Percentiles rank a stretch among this genome's conserved stretches.
Conservation (phyloP, 805 yeast species). For the Isabelozyma gotoi region DNA sequence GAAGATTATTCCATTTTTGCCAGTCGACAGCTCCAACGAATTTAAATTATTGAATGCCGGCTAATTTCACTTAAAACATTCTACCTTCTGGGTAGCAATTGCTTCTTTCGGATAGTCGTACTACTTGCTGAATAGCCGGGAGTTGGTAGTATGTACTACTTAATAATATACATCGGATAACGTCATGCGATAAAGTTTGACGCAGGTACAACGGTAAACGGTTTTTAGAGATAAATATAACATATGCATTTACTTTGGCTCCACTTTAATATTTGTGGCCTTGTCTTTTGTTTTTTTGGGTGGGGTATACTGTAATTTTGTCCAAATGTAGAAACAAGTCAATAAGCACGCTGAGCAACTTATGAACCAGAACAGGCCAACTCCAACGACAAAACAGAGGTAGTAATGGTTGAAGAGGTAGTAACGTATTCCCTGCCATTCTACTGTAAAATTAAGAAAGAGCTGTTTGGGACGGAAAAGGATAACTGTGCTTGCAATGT, state of each 20-base stretch:
- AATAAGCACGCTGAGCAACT: constrained; percentile 29
- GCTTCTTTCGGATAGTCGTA: no score
- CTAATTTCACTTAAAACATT: constrained; percentile 3
- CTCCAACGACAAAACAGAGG: constrained; percentile 35
- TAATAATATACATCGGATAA: background rate
- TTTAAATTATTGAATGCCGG: constrained; percentile 30
- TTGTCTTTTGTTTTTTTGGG: background rate
- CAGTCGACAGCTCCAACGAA: constrained; percentile 34
- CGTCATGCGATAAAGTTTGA: no score
- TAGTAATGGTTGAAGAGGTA: constrained; percentile 36
- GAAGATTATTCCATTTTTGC: constrained; percentile 37
- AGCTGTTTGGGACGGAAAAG: background rate
- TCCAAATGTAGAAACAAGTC: constrained; percentile 22
- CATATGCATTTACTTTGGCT: no score
- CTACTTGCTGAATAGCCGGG: background rate
- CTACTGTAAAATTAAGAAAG: constrained; percentile 22
- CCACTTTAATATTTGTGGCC: background rate
- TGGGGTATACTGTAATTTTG: constrained; percentile 3
- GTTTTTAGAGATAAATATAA: no score
- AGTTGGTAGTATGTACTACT: background rate
- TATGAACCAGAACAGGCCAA: constrained; percentile 34
- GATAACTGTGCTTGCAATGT: background rate
- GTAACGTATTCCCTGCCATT: constrained; percentile 44
- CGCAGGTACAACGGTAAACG: no score
- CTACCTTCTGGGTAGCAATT: no score